Evolutionary conservation across 2,329 filamentous ascomycete species (phyloP).

Genomic region (Verticillium klebahnii): DNA sequence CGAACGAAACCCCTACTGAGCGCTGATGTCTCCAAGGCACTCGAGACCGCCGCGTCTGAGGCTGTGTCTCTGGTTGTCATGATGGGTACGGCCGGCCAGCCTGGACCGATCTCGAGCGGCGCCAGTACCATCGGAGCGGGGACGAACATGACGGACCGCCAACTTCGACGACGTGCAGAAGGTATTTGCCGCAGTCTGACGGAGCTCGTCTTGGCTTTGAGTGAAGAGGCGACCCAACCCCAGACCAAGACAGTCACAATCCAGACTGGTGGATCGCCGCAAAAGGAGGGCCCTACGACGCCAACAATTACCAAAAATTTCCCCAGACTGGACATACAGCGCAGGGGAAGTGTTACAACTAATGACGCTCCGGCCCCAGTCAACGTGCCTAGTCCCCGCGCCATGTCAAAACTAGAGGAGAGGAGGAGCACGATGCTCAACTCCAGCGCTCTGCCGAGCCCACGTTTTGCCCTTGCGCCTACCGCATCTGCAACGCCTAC

Average conservation of each 20-base stretch:
- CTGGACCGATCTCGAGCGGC: conserved; percentile 62
- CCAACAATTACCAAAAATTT: conserved; percentile 40
- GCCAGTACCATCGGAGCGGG: conserved; percentile 56
- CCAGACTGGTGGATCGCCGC: conserved; percentile 14
- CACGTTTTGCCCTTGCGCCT: conserved; percentile 36
- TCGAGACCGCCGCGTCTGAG: conserved; percentile 79
- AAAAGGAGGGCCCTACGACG: conserved; percentile 30
- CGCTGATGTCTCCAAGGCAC: conserved; percentile 67
- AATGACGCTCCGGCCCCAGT: conserved; percentile 33
- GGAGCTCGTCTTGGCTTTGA: conserved; percentile 82
- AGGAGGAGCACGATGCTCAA: conserved; percentile 43
- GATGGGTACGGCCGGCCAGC: conserved; percentile 68
- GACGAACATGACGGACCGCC: conserved; percentile 65
- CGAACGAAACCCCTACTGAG: conserved; percentile 71
- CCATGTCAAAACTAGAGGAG: conserved; percentile 49
- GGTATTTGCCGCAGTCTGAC: conserved; percentile 89
- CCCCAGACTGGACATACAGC: conserved; percentile 26
- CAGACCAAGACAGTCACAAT: conserved; percentile 24
- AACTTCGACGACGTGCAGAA: conserved; percentile 85
- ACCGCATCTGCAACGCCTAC: conserved; percentile 19
- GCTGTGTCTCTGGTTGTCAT: conserved; percentile 74
- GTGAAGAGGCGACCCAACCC: conserved; percentile 45
- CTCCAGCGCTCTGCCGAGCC: conserved; percentile 38
- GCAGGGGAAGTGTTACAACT: conserved; percentile 34
- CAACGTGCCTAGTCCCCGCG: conserved; percentile 38